phyloP scores from a whole-genome alignment of 768 basidiomycete species.

The Serendipita indica region DNA sequence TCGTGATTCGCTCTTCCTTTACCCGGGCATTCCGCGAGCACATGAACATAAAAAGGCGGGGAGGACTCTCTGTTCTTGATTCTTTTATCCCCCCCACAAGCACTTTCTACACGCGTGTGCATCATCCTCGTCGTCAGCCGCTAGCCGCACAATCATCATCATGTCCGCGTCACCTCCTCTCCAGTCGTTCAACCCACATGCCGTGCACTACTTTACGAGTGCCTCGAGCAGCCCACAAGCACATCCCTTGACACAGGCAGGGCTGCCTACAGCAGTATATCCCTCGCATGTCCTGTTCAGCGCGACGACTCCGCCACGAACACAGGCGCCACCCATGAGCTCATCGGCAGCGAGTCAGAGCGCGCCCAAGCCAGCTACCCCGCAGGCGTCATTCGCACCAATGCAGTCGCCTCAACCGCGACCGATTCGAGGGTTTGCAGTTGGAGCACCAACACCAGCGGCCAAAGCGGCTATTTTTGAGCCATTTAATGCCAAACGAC shows the following conservation, averaged over 20 bases:
- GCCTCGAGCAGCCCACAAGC: not conserved
- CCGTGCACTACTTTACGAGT: slow-evolving; percentile 12
- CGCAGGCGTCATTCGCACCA: not conserved
- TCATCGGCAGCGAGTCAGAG: not conserved
- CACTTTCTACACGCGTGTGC: no score
- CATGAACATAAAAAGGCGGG: not conserved
- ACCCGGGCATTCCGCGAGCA: not conserved
- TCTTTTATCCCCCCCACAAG: not conserved
- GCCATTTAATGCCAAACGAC: not conserved
- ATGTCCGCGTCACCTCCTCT: slow-evolving; percentile 10
- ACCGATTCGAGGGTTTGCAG: not conserved
- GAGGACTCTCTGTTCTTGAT: not conserved
- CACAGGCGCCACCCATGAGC: not conserved
- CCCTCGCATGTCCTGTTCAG: not conserved
- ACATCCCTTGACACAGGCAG: not conserved
- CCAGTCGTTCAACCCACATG: slow-evolving; percentile 12
- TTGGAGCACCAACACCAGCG: not conserved
- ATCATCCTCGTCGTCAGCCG: not conserved
- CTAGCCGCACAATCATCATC: not conserved
- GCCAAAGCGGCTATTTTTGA: not conserved
- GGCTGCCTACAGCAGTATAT: slow-evolving; percentile 3
- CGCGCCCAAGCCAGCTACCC: not conserved
- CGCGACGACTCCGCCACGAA: not conserved
- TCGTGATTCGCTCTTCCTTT: not conserved
- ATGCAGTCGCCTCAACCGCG: slow-evolving; percentile 13